phyloP scores from a whole-genome alignment of 164 flowering plant species.

The Taxillus chinensis region DNA sequence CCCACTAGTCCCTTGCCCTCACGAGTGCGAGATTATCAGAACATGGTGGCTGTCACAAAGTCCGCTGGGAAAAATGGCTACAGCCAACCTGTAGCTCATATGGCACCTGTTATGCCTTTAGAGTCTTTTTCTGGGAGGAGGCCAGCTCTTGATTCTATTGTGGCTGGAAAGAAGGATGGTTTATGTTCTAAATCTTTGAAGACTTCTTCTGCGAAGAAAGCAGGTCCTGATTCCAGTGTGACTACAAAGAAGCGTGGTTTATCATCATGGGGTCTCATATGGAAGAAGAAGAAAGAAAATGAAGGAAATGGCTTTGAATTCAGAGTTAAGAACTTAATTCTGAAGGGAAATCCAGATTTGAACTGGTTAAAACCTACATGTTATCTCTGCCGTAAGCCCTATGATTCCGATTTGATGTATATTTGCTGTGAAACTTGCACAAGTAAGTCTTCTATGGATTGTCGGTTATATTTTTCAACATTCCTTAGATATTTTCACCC shows the following conservation, averaged over 20 bases:
- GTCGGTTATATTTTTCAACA: not conserved
- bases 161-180: too few species aligned
- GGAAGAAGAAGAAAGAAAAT: conserved; percentile 32
- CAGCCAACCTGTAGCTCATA: conserved; percentile 14
- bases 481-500: not conserved
- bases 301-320: conserved; percentile 41
- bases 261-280: conserved; percentile 46
- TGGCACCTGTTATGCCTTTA: too few species aligned
- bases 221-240: conserved; percentile 17
- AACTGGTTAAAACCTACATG: conserved; percentile 34
- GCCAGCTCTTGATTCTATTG: too few species aligned
- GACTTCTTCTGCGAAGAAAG: conserved; percentile 16
- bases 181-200: conserved; percentile 12
- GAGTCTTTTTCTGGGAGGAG: too few species aligned
- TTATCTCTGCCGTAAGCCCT: conserved; percentile 52
- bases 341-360: conserved; percentile 25
- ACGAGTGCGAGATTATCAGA: conserved; percentile 29
- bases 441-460: conserved; percentile 35
- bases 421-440: conserved; percentile 63
- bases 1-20: conserved; percentile 39
- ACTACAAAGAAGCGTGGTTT: conserved; percentile 12
- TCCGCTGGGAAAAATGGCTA: conserved; percentile 14
- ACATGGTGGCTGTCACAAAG: conserved; percentile 13
- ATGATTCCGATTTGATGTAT: conserved; percentile 66
- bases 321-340: conserved; percentile 46